These are phyloP conservation scores for Condylostoma magnum DNA, from an alignment of 169 alveolate species.

Conservation along the genomic window DNA sequence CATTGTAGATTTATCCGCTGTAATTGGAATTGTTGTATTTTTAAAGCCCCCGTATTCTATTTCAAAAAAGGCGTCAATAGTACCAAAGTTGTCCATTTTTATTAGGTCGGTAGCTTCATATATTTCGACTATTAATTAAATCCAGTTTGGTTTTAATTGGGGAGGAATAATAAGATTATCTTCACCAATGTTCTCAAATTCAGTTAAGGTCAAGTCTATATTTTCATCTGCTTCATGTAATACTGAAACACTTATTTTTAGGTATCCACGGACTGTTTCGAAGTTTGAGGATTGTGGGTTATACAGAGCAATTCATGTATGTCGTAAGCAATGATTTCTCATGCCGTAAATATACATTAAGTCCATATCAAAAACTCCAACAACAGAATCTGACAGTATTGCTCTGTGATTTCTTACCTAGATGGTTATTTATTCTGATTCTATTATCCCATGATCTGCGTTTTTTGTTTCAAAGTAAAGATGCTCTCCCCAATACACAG, in stretches of 20 bases:
- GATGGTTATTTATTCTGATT: constrained; percentile 36
- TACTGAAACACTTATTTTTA: constrained; percentile 60
- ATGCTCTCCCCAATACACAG: constrained; percentile 47
- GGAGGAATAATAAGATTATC: constrained; percentile 69
- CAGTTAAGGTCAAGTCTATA: constrained; percentile 51
- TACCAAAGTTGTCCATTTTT: constrained; percentile 34
- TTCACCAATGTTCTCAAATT: constrained; percentile 37
- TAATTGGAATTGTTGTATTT: constrained; percentile 17
- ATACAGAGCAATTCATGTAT: constrained; percentile 73
- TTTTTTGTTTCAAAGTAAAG: constrained; percentile 47
- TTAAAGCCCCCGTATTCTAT: constrained; percentile 32
- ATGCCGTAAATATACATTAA: constrained; percentile 60
- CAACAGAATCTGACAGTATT: constrained; percentile 33
- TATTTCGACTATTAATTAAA: constrained; percentile 58
- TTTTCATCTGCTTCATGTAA: constrained; percentile 58
- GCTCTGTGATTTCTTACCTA: constrained; percentile 38
- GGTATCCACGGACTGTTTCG: constrained; percentile 69
- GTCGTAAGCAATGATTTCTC: constrained; percentile 59
- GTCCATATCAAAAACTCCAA: constrained; percentile 72
- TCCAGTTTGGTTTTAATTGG: constrained; percentile 50
- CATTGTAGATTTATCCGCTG: constrained; percentile 31
- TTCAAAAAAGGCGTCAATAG: constrained; percentile 14
- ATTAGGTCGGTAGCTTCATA: constrained; percentile 64
- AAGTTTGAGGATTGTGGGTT: constrained; percentile 62
- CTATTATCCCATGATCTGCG: constrained; percentile 25